Evolutionary conservation across 768 basidiomycete species (phyloP), one percentile per base, ranked within the genome.

Genomic region (Amanita subjunquillea): DNA sequence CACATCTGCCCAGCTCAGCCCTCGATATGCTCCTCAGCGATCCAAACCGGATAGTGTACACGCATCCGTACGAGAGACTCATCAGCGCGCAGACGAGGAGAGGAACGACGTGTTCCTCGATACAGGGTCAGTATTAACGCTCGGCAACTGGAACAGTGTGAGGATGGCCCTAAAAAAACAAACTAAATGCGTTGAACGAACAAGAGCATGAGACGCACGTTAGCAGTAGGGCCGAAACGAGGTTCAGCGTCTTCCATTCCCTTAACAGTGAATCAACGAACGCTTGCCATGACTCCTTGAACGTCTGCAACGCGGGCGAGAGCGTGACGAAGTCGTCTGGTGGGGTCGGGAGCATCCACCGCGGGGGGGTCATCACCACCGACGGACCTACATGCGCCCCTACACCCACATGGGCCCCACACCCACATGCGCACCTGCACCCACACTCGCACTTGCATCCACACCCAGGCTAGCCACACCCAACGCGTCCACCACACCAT

Each of bases 1-100:
- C 59, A 83, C 85, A 66, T 86, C 80, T 9, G 85, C 83, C 83
- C 85, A 89, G 52, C 76, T 74, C 6, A 80, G 79, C 86, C 53
- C 79, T 34, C 13, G 34, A 69, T 68, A 82, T 78, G 54, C 72
- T 80, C n/a, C 75, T 70, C 83, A 86, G 85, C 0, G 72, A 75
- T 1, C 75, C 76, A 55, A 85, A 85, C 23, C 81, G 70, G 22
- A 85, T 68, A 29, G 80, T 83, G 59, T 78, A 86, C 27, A 82
- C 69, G 58, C 83, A 82, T 0, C 83, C 83, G 56, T 73, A 86
- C 3, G 75, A 67, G 22, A 85, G 63, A 59, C 81, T 83, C 74
- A 83, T 74, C 40, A 85, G 59, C 0, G 82, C 76, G 30, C 76
- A 82, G 0, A 77, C 64, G 37, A 84, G 65, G 82, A 83, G 12